Percentiles rank a stretch among this genome's conserved stretches.
phyloP scores from a whole-genome alignment of 768 basidiomycete species.

The Fomitopsis pulvina region DNA sequence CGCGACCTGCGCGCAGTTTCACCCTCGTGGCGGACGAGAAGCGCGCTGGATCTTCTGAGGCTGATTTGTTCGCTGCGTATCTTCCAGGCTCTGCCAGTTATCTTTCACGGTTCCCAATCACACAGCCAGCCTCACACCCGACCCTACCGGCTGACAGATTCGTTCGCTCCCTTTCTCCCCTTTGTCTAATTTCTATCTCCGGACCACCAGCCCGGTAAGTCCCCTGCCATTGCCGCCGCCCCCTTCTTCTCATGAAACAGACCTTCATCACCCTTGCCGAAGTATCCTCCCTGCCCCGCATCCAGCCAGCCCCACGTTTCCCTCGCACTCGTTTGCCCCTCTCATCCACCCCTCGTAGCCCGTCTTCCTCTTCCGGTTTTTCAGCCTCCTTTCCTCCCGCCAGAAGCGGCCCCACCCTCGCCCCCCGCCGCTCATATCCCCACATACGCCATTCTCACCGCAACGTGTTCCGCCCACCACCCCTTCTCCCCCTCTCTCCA shows the following conservation, averaged over 20 bases:
- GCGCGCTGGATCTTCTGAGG: neutral
- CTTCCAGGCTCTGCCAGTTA: neutral
- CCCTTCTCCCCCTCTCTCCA: neutral
- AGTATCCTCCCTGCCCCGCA: slow-evolving; percentile 4
- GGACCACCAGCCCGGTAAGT: neutral
- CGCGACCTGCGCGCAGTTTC: neutral
- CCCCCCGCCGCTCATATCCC: neutral
- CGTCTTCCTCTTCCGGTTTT: neutral
- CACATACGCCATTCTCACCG: neutral
- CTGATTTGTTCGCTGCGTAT: neutral
- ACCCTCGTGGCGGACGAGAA: neutral
- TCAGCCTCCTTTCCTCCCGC: neutral
- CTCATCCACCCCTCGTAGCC: neutral
- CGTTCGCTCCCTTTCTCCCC: neutral
- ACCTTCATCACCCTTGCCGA: neutral
- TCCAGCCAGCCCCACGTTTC: neutral
- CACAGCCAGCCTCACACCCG: neutral
- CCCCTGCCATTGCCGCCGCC: neutral
- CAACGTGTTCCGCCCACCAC: slow-evolving; percentile 1
- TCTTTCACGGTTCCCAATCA: neutral
- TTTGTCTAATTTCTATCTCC: neutral
- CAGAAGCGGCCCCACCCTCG: neutral
- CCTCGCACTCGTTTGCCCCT: slow-evolving; percentile 2
- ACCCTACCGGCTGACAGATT: slow-evolving; percentile 5
- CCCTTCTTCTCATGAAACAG: neutral